Conservation (phyloP, 257 asterid genomes). For the Buddleja alternifolia region DNA sequence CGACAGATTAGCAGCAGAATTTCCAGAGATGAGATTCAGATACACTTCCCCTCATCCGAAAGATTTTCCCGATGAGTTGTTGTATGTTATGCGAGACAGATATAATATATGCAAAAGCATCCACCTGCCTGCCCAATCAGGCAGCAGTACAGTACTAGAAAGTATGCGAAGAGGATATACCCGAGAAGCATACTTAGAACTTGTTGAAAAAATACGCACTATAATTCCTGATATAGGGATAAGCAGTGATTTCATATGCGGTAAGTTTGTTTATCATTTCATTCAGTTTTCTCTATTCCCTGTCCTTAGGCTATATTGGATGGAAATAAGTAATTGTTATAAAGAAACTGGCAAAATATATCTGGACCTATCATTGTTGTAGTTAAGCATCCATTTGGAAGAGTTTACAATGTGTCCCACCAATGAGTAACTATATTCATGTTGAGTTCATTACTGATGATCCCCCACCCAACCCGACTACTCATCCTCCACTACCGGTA, state of each 20-base stretch:
- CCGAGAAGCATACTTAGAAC: constrained; percentile 87
- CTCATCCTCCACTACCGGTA: too few relatives aligned
- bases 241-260: constrained; percentile 95
- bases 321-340: not conserved
- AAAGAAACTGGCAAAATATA: not conserved
- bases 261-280: constrained; percentile 47
- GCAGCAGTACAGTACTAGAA: constrained; percentile 83
- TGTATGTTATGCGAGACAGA: constrained; percentile 88
- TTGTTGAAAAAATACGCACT: constrained; percentile 71
- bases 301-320: constrained; percentile 1
- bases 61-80: constrained; percentile 90
- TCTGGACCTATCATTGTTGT: constrained; percentile 12
- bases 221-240: constrained; percentile 90
- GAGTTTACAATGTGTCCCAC: not conserved
- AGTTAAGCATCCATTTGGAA: not conserved
- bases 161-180: constrained; percentile 95
- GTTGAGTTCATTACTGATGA: not conserved
- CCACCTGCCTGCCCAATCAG: constrained; percentile 96
- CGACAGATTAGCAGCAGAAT: constrained; percentile 79
- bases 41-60: constrained; percentile 98
- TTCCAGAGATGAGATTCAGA: constrained; percentile 96
- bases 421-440: not conserved
- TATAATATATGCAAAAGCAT: constrained; percentile 90
- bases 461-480: not conserved
- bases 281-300: constrained; percentile 17